phyloP scores from a whole-genome alignment of 768 basidiomycete genomes.

The Leccinum obscurum region DNA sequence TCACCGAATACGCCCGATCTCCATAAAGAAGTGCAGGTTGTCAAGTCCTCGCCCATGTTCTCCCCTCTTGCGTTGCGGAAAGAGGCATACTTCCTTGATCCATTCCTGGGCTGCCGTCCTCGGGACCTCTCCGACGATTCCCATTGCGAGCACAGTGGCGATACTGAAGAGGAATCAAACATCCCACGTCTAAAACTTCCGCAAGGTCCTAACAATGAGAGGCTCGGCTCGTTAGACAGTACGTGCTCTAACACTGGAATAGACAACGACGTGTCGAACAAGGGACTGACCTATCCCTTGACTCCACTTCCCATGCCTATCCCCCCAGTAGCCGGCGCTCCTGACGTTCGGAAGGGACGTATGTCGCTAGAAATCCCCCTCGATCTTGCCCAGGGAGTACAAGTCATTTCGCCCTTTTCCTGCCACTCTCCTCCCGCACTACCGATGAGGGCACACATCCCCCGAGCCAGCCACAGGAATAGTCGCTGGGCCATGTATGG shows the following conservation, averaged over 20 bases:
- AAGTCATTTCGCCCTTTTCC: neutral
- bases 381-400: neutral
- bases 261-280: conserved; percentile 3
- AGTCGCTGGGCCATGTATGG: conserved; percentile 1
- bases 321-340: neutral
- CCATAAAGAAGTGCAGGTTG: too few species aligned
- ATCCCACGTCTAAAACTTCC: neutral
- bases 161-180: neutral
- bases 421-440: conserved; percentile 2
- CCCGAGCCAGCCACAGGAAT: conserved; percentile 1
- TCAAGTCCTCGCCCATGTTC: too few species aligned
- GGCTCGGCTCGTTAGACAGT: conserved; percentile 4
- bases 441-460: conserved; percentile 4
- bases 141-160: conserved; percentile 1
- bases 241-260: neutral
- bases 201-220: neutral
- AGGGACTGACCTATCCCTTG: conserved; percentile 7
- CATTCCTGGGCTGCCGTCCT: conserved; percentile 9
- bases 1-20: too few species aligned
- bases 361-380: too few species aligned
- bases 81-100: neutral
- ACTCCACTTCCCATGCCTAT: conserved; percentile 1
- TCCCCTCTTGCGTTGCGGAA: too few species aligned
- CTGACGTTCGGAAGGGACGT: neutral
- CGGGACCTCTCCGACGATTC: conserved; percentile 6